Conservation (phyloP, 108 stramenopile species). For the Nitzschia palea region DNA sequence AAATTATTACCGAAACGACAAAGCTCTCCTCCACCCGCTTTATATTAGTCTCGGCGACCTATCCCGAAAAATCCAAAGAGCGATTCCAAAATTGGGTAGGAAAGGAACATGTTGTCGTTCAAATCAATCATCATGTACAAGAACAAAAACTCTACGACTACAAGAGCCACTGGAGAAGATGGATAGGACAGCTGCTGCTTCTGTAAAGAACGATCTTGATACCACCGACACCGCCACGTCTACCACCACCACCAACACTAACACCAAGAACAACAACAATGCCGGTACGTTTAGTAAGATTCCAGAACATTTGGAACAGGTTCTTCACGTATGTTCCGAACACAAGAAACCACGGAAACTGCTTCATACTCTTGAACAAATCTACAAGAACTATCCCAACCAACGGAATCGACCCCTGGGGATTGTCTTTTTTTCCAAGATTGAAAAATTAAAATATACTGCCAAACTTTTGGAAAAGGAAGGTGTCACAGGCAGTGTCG, state of each 20-base stretch:
- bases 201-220: background rate
- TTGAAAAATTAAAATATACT: constrained; percentile 66
- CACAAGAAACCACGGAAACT: constrained; percentile 88
- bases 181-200: too few relatives aligned
- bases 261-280: constrained; percentile 8
- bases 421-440: constrained; percentile 42
- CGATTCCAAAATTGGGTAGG: constrained; percentile 26
- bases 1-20: background rate
- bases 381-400: constrained; percentile 30
- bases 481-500: constrained; percentile 34
- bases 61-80: constrained; percentile 33
- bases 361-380: constrained; percentile 54
- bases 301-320: constrained; percentile 75
- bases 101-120: background rate
- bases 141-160: too few relatives aligned
- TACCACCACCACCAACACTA: background rate
- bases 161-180: too few relatives aligned
- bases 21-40: background rate
- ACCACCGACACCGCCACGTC: background rate
- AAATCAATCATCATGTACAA: background rate
- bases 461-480: constrained; percentile 60
- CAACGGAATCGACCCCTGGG: constrained; percentile 25
- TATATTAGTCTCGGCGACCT: constrained; percentile 61
- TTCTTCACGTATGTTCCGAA: constrained; percentile 76
- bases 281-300: constrained; percentile 48